Evolutionary conservation across 1,284 basidiomycete species (phyloP).

Genomic region (Rhodotorula sp.): DNA sequence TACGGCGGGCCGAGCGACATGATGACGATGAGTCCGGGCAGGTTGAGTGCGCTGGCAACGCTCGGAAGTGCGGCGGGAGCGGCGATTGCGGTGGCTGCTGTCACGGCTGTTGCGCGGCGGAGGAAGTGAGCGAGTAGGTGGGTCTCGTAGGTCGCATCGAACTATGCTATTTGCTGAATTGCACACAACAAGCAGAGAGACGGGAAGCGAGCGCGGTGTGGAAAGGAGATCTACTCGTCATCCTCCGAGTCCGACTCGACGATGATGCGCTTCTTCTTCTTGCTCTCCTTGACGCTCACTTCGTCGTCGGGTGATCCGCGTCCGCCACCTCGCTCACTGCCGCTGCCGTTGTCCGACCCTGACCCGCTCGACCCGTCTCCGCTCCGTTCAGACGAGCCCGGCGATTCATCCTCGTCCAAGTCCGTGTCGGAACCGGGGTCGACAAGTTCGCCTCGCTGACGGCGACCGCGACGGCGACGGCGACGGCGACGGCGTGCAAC

Average conservation of each 20-base stretch:
- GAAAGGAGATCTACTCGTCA: slow-evolving; percentile 51
- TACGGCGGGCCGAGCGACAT: not conserved
- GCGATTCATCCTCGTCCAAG: slow-evolving; percentile 1
- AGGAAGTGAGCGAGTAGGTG: not conserved
- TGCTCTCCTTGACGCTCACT: slow-evolving; percentile 47
- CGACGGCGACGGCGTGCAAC: not conserved
- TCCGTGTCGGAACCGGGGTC: not conserved
- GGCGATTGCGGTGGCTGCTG: slow-evolving; percentile 20
- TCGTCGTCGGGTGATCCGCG: not conserved
- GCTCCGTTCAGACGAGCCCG: not conserved
- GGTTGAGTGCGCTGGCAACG: slow-evolving; percentile 17
- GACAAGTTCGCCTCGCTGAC: not conserved
- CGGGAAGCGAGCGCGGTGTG: not conserved
- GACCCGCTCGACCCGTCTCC: slow-evolving; percentile 11
- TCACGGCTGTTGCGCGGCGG: slow-evolving; percentile 19
- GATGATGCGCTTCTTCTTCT: slow-evolving; percentile 88
- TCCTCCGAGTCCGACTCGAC: slow-evolving; percentile 51
- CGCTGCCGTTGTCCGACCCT: not conserved
- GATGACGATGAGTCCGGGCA: slow-evolving; percentile 2
- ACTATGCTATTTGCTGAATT: not conserved
- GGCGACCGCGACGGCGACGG: not conserved
- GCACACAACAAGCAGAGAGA: not conserved
- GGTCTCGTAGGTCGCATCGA: not conserved
- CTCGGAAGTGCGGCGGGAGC: slow-evolving; percentile 24
- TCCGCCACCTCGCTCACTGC: not conserved